These are phyloP conservation scores for Corinectria fuckeliana DNA, from an alignment of 2,329 filamentous ascomycete species.

Conservation along the genomic window DNA sequence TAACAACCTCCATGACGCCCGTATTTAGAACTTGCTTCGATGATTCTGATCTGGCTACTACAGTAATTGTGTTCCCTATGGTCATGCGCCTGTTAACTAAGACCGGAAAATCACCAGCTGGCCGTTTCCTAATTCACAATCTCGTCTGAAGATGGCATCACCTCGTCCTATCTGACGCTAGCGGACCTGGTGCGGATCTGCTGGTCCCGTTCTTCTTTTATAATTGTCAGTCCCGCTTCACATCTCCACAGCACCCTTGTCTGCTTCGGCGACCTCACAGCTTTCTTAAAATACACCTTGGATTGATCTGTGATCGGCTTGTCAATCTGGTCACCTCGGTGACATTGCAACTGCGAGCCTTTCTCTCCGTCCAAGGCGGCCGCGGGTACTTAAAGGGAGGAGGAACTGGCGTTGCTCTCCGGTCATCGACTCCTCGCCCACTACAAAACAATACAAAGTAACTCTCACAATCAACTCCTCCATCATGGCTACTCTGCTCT, in stretches of 20 bases:
- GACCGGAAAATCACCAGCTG: not conserved
- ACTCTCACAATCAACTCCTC: not conserved
- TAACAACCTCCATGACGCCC: not conserved
- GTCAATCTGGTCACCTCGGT: not conserved
- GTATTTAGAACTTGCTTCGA: too few relatives aligned
- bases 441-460: not conserved
- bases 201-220: not conserved
- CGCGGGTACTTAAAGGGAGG: not conserved
- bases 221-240: not conserved
- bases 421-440: not conserved
- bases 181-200: not conserved
- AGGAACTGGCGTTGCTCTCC: not conserved
- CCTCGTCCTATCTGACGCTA: constrained; percentile 4
- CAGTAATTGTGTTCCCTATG: not conserved
- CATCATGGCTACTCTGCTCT: constrained; percentile 45
- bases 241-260: constrained; percentile 5
- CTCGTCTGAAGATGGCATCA: constrained; percentile 12
- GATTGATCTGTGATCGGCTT: constrained; percentile 5
- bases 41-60: not conserved
- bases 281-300: not conserved
- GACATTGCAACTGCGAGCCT: not conserved
- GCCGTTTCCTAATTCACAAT: constrained; percentile 3
- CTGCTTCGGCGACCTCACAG: constrained; percentile 7
- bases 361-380: not conserved
- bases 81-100: not conserved